These are phyloP conservation scores for Hypoxylon sp. DNA, from an alignment of 2,329 filamentous ascomycete genomes.

Conservation along the genomic window DNA sequence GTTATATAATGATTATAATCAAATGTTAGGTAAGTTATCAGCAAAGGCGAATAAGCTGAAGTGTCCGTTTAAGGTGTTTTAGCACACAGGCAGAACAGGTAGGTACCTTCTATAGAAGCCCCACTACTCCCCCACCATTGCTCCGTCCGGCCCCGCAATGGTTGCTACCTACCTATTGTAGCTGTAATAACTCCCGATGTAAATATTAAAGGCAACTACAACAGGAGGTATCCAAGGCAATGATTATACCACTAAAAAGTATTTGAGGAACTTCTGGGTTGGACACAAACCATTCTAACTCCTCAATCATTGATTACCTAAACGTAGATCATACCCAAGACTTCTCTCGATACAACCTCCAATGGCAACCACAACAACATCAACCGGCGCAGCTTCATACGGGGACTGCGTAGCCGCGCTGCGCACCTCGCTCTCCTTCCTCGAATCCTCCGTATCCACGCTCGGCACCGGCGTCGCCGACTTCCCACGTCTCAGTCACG, in stretches of 20 bases:
- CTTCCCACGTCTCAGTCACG: slow-evolving; percentile 68
- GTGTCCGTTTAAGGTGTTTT: slow-evolving; percentile 1
- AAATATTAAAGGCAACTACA: not conserved
- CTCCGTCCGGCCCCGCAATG: not conserved
- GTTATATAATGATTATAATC: no score
- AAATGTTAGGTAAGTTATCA: no score
- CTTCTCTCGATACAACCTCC: not conserved
- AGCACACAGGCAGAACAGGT: not conserved
- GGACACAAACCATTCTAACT: no score
- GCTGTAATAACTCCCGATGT: not conserved
- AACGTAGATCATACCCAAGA: not conserved
- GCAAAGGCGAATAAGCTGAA: not conserved
- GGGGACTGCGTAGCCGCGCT: slow-evolving; percentile 72
- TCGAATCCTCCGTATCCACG: slow-evolving; percentile 72
- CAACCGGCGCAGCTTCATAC: slow-evolving; percentile 57
- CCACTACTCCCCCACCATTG: not conserved
- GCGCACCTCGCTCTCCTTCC: slow-evolving; percentile 71
- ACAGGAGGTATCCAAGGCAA: not conserved
- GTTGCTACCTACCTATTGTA: slow-evolving; percentile 1
- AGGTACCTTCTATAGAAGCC: not conserved
- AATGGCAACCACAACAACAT: slow-evolving; percentile 42
- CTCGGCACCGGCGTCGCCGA: slow-evolving; percentile 70
- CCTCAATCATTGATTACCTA: no score
- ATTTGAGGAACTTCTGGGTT: not conserved
- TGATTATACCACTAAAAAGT: not conserved